phyloP scores from a whole-genome alignment of 2,329 filamentous ascomycete species.

The Pyricularia sp. region DNA sequence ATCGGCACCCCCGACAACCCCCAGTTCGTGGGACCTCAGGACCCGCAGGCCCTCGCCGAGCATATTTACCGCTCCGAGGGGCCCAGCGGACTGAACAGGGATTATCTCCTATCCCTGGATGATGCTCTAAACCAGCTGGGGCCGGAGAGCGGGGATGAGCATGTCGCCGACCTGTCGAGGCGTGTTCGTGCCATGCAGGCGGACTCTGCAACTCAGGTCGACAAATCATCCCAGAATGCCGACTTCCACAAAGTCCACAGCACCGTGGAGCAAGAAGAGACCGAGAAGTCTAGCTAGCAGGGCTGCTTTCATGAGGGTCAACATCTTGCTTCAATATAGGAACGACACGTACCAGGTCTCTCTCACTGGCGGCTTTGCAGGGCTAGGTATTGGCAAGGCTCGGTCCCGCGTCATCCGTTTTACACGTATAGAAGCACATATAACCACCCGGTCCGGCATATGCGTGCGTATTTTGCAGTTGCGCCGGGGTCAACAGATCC shows the following conservation, averaged over 20 bases:
- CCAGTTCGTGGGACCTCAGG: conserved; percentile 78
- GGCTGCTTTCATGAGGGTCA: background rate
- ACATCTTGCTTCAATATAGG: background rate
- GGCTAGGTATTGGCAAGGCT: background rate
- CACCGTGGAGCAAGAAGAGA: conserved; percentile 48
- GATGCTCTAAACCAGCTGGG: conserved; percentile 59
- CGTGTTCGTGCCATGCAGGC: conserved; percentile 42
- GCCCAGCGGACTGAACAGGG: conserved; percentile 77
- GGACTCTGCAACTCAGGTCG: conserved; percentile 1
- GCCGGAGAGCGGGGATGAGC: conserved; percentile 64
- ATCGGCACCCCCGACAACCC: conserved; percentile 89
- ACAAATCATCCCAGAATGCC: conserved; percentile 12
- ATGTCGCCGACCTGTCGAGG: conserved; percentile 69
- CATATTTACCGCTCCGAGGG: conserved; percentile 68
- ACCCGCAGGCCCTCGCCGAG: conserved; percentile 62
- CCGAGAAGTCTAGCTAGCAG: conserved; percentile 26
- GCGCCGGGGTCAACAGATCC: background rate
- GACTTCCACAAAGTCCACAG: conserved; percentile 31
- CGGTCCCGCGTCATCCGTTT: background rate
- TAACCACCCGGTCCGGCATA: too few species aligned
- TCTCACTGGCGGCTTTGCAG: background rate
- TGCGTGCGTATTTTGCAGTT: background rate
- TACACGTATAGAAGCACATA: background rate
- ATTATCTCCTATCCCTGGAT: conserved; percentile 78
- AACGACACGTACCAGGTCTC: background rate